A percentile compares a stretch with the other conserved stretches of the same genome.
phyloP scores from a whole-genome alignment of 2,329 filamentous ascomycete species.

The Talaromyces rugulosus region DNA sequence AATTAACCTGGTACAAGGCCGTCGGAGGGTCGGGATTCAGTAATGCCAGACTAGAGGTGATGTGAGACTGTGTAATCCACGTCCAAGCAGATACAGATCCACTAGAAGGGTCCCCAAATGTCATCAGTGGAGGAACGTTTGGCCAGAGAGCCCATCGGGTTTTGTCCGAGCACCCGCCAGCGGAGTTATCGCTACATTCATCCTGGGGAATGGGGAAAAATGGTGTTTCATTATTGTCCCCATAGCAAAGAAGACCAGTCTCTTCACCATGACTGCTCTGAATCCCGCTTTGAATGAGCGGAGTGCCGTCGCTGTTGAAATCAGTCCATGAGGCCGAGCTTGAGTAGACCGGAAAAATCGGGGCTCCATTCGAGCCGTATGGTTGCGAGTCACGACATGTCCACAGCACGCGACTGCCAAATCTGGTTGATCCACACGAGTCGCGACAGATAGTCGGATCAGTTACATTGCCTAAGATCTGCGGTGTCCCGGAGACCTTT shows the following conservation, averaged over 20 bases:
- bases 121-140: constrained; percentile 20
- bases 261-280: constrained; percentile 2
- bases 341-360: constrained; percentile 9
- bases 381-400: constrained; percentile 14
- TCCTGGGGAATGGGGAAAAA: constrained; percentile 11
- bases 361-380: constrained; percentile 9
- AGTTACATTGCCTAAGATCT: constrained; percentile 12
- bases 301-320: constrained; percentile 6
- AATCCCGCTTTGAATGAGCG: constrained; percentile 1
- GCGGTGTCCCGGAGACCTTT: constrained; percentile 8
- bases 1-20: constrained; percentile 20
- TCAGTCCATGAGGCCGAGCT: constrained; percentile 15
- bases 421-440: constrained; percentile 13
- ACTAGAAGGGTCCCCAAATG: constrained; percentile 10
- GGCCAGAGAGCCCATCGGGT: constrained; percentile 22
- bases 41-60: constrained; percentile 11
- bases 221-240: constrained; percentile 12
- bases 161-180: constrained; percentile 11
- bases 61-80: constrained; percentile 22
- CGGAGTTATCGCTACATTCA: constrained; percentile 12
- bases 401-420: constrained; percentile 13
- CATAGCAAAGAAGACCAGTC: constrained; percentile 8
- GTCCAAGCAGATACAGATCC: constrained; percentile 15
- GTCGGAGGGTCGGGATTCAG: constrained; percentile 17
- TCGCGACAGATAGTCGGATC: constrained; percentile 14